Conservation (phyloP, 352 stramenopile genomes). For the Pythium vanterpoolii region DNA sequence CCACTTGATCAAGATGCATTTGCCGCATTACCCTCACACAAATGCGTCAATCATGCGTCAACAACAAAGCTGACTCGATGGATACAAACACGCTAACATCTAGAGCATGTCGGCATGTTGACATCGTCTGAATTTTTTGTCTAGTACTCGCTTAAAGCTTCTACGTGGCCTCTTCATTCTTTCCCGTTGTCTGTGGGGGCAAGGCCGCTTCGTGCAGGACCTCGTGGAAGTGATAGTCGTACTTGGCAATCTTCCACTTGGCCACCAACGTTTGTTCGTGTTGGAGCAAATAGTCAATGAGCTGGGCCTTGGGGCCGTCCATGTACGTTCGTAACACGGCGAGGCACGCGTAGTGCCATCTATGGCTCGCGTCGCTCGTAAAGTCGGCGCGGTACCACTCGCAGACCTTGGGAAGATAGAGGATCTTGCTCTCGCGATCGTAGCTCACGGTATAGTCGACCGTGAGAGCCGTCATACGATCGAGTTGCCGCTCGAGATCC, state of each 20-base stretch:
- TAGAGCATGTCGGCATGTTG: too few relatives aligned
- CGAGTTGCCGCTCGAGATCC: conserved; percentile 56
- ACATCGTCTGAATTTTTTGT: too few relatives aligned
- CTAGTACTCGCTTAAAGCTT: neutral
- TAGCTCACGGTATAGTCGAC: conserved; percentile 38
- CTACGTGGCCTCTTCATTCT: neutral
- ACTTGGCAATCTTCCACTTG: conserved; percentile 53
- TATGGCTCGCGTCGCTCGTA: conserved; percentile 6
- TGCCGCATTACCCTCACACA: too few relatives aligned
- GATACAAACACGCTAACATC: too few relatives aligned
- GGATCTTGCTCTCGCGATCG: conserved; percentile 36
- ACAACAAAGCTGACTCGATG: too few relatives aligned
- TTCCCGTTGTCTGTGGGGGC: neutral
- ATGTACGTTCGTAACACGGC: conserved; percentile 31
- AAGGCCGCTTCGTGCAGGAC: conserved; percentile 16
- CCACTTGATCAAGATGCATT: neutral
- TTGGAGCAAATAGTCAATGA: conserved; percentile 37
- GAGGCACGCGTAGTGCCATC: conserved; percentile 30
- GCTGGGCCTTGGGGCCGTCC: conserved; percentile 27
- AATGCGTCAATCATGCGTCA: too few relatives aligned
- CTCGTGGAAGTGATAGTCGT: conserved; percentile 56
- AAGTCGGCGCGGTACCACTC: conserved; percentile 61
- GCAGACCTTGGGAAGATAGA: conserved; percentile 53
- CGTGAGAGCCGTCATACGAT: conserved; percentile 28
- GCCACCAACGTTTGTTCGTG: conserved; percentile 29